phyloP scores from a whole-genome alignment of 441 rosid genomes.

The Hura crepitans region DNA sequence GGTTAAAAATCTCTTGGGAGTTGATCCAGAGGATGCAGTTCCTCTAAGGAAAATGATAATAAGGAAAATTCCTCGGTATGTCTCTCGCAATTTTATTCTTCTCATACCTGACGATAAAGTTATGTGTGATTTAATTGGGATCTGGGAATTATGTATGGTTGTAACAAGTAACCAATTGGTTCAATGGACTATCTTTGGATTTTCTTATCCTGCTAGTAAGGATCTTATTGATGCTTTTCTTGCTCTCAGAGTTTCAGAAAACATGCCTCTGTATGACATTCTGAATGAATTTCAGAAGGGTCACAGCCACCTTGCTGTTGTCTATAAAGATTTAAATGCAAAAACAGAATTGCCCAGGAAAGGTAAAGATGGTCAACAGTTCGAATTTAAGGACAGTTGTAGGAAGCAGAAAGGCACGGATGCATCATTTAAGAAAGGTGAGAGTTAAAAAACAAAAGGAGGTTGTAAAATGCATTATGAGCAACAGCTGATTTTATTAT shows the following conservation, averaged over 20 bases:
- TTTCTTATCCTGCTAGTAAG: background rate
- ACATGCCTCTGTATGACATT: constrained; percentile 83
- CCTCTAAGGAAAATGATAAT: constrained; percentile 74
- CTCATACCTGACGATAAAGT: background rate
- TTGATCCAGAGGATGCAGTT: constrained; percentile 64
- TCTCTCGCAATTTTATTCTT: constrained; percentile 1
- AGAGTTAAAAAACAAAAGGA: constrained; percentile 16
- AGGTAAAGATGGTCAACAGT: constrained; percentile 40
- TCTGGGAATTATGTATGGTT: background rate
- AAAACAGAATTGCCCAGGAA: constrained; percentile 31
- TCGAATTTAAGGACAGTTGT: constrained; percentile 51
- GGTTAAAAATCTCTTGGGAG: constrained; percentile 76
- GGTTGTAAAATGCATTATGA: constrained; percentile 3
- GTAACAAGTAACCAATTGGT: background rate
- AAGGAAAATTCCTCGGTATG: constrained; percentile 83
- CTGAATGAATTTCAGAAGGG: constrained; percentile 94
- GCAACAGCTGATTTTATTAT: background rate
- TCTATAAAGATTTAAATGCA: constrained; percentile 57
- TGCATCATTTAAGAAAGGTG: constrained; percentile 43
- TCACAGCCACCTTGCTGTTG: constrained; percentile 92
- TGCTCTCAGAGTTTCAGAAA: constrained; percentile 64
- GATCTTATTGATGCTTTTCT: constrained; percentile 17
- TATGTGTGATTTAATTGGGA: background rate
- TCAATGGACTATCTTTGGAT: background rate
- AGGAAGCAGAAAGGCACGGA: constrained; percentile 45